Base-by-base conservation (phyloP, 495 filamentous ascomycete species). In the Aspergillus campestris region DNA sequence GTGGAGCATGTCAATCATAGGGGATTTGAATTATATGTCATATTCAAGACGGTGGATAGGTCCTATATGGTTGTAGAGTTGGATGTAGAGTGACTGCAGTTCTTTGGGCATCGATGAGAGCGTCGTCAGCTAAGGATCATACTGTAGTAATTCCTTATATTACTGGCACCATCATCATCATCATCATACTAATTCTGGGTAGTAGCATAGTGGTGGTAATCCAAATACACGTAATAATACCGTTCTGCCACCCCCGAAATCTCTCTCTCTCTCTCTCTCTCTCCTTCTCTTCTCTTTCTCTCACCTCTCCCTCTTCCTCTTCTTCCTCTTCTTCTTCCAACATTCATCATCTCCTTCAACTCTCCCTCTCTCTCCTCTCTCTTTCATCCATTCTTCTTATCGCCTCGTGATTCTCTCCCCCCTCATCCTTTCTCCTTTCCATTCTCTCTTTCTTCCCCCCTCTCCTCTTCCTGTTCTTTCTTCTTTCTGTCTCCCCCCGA, bases 401-500 rank as follows among this genome's bases (percentile, higher is more conserved):
- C 14, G 27, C 40, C 18, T 15, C 31, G 8, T 18, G 6, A 11
- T 30, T 2, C 38, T 9, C 13, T 12, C 31, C 27, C 12, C 7
- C 14, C 29, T 13, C 27, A 12, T 34, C 31, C 15, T 33, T 40
- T 13, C 28, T 37, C 27, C 33, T 35, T 28, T 41, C 24, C 41
- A 24, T 24, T 24, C 28, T 27, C 18, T 30, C 35, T 41, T 32
- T 33, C 31, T 13, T 12, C 28, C 35, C 15, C 29, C 31, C 13
- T 18, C 9, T 15, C 28, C 5, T 42, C 10, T 9, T 12, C 24
- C 27, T 11, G 9, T 32, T 27, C 12, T 15, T 24, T 34, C 31
- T 12, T 40, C 14, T 32, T 38, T 31, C 34, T 38, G 39, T 34
- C 32, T 41, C 24, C 41, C 38, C 45, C 41, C 36, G 45, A 44